Percentiles rank a stretch among this genome's conserved stretches.
Evolutionary conservation across 805 yeast species (phyloP).

Genomic region (Spathaspora hagerdaliae): DNA sequence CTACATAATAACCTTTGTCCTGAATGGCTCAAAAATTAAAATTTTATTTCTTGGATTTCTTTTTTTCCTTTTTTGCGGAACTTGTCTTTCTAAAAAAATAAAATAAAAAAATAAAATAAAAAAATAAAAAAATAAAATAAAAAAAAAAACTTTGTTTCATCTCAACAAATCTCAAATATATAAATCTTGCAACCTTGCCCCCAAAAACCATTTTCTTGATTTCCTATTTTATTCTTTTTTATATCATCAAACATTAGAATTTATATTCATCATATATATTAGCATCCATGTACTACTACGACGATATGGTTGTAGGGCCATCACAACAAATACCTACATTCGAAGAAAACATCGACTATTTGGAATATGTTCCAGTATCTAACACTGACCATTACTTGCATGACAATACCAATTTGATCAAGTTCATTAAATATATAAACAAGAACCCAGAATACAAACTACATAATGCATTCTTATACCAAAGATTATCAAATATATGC

Average conservation of each 20-base stretch:
- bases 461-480: slow-evolving; percentile 5
- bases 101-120: too few species aligned
- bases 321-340: slow-evolving; percentile 6
- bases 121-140: neutral
- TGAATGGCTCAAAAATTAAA: neutral
- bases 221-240: neutral
- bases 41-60: neutral
- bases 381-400: slow-evolving; percentile 10
- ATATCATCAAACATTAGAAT: neutral
- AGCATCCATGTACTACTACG: slow-evolving; percentile 8
- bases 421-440: slow-evolving; percentile 8
- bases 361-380: slow-evolving; percentile 12
- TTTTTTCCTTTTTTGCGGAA: neutral
- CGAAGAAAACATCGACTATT: slow-evolving; percentile 29
- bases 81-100: too few species aligned
- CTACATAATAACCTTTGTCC: too few species aligned
- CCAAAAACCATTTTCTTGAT: neutral
- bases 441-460: slow-evolving; percentile 6
- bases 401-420: slow-evolving; percentile 16
- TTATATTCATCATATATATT: neutral
- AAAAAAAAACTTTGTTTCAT: neutral
- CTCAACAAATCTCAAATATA: neutral
- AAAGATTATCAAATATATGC: slow-evolving; percentile 30
- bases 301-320: slow-evolving; percentile 11
- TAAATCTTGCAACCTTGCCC: slow-evolving; percentile 3